Percentiles rank a stretch among this genome's conserved stretches.
These are phyloP conservation scores for Metrosideros polymorpha DNA, from an alignment of 441 rosid species.

Conservation along the genomic window DNA sequence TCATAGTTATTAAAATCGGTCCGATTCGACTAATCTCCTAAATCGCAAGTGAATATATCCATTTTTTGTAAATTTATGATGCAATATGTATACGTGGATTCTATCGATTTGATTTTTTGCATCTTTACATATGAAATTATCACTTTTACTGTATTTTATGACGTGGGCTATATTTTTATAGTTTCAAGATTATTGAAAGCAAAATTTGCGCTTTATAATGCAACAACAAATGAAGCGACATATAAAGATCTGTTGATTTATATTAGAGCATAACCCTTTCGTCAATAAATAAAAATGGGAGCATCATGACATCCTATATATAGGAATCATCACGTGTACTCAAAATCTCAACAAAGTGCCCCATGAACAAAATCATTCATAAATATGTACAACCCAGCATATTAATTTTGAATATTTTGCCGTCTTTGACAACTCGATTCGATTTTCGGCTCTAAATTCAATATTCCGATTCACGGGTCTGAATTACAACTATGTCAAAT, in stretches of 20 bases:
- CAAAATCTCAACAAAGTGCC: background rate
- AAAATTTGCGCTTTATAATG: background rate
- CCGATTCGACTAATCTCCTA: fast-evolving
- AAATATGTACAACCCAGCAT: background rate
- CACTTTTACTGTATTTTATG: background rate
- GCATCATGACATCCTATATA: too few relatives aligned
- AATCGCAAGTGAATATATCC: background rate
- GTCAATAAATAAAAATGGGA: too few relatives aligned
- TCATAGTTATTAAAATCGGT: background rate
- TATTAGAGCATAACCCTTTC: background rate
- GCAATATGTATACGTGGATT: fast-evolving
- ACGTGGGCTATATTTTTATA: background rate
- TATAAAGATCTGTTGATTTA: background rate
- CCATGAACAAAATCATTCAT: background rate
- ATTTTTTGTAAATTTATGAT: background rate
- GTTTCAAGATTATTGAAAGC: background rate
- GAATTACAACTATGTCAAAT: background rate
- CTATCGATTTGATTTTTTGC: background rate
- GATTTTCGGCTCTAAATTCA: background rate
- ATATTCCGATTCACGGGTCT: background rate
- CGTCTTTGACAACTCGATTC: background rate
- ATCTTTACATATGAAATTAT: background rate
- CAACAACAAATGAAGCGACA: background rate
- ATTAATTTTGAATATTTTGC: background rate
- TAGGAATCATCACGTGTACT: background rate